phyloP scores from a whole-genome alignment of 1,284 basidiomycete species.

The Heimioporus punctisporus region DNA sequence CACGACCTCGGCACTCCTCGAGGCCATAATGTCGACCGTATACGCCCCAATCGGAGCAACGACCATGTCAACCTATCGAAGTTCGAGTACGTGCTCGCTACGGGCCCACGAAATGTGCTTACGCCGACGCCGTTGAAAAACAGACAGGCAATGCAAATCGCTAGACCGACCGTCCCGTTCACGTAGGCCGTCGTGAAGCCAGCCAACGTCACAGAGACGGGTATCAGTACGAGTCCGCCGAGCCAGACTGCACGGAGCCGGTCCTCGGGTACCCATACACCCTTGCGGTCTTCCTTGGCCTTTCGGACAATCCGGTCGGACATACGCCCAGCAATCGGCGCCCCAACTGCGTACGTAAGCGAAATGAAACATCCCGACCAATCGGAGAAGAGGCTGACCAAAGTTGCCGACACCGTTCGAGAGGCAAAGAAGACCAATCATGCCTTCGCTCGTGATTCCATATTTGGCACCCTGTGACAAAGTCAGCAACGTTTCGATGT shows the following conservation, averaged over 20 bases:
- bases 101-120: slow-evolving; percentile 10
- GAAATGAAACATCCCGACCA: background rate
- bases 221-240: slow-evolving; percentile 45
- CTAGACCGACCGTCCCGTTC: slow-evolving; percentile 40
- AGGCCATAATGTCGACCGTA: slow-evolving; percentile 57
- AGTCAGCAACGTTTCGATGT: slow-evolving; percentile 1
- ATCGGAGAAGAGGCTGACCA: slow-evolving; percentile 37
- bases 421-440: slow-evolving; percentile 64
- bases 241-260: slow-evolving; percentile 53
- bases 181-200: slow-evolving; percentile 37
- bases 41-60: slow-evolving; percentile 58
- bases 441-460: slow-evolving; percentile 56
- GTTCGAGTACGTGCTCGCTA: too few species aligned
- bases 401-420: slow-evolving; percentile 65
- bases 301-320: slow-evolving; percentile 51
- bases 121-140: slow-evolving; percentile 53
- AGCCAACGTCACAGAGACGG: slow-evolving; percentile 26
- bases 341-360: slow-evolving; percentile 42
- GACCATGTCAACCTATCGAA: slow-evolving; percentile 41
- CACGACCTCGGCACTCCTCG: slow-evolving; percentile 57
- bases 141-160: slow-evolving; percentile 42
- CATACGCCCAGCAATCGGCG: slow-evolving; percentile 50
- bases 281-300: slow-evolving; percentile 50
- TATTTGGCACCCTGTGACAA: slow-evolving; percentile 55
- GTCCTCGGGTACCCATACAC: slow-evolving; percentile 59